These are phyloP conservation scores for Teratosphaeriaceae sp. DNA, from an alignment of 2,329 filamentous ascomycete species.

Conservation along the genomic window DNA sequence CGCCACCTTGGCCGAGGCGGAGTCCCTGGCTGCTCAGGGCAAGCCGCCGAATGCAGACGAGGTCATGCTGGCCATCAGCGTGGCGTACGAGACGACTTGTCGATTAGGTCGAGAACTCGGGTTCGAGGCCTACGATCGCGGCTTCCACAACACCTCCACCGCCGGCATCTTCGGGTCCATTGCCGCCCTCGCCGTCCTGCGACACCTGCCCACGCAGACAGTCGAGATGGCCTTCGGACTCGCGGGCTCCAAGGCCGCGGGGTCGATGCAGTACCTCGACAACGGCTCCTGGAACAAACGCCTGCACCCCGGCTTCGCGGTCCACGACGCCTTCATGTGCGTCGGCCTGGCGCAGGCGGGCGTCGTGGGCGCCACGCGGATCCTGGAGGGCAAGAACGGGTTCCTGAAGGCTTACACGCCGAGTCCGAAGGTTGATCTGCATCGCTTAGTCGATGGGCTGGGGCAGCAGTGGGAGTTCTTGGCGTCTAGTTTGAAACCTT, in stretches of 20 bases:
- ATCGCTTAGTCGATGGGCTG: conserved; percentile 15
- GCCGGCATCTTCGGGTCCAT: conserved; percentile 34
- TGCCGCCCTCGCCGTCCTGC: conserved; percentile 27
- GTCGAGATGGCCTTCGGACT: conserved; percentile 33
- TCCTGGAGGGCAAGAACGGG: conserved; percentile 24
- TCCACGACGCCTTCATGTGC: conserved; percentile 33
- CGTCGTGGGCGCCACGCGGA: conserved; percentile 23
- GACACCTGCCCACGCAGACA: conserved; percentile 15
- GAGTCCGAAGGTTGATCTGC: conserved; percentile 16
- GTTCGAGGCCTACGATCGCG: conserved; percentile 28
- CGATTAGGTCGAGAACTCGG: conserved; percentile 30
- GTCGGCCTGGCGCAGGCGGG: conserved; percentile 31
- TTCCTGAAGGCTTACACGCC: conserved; percentile 27
- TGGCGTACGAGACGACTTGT: conserved; percentile 31
- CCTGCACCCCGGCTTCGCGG: conserved; percentile 34
- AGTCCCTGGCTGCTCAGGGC: conserved; percentile 15
- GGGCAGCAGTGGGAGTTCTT: conserved; percentile 23
- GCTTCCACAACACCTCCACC: conserved; percentile 34
- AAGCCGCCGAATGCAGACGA: conserved; percentile 9
- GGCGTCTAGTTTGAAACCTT: conserved; percentile 23
- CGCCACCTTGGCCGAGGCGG: conserved; percentile 30
- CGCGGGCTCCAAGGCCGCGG: conserved; percentile 32
- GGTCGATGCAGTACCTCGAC: conserved; percentile 34
- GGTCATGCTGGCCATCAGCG: conserved; percentile 28
- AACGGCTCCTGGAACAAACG: conserved; percentile 35